Evolutionary conservation across 2,329 filamentous ascomycete species (phyloP), one percentile per base, ranked within the genome.

Genomic region (Neofusicoccum kwambonambiense): DNA sequence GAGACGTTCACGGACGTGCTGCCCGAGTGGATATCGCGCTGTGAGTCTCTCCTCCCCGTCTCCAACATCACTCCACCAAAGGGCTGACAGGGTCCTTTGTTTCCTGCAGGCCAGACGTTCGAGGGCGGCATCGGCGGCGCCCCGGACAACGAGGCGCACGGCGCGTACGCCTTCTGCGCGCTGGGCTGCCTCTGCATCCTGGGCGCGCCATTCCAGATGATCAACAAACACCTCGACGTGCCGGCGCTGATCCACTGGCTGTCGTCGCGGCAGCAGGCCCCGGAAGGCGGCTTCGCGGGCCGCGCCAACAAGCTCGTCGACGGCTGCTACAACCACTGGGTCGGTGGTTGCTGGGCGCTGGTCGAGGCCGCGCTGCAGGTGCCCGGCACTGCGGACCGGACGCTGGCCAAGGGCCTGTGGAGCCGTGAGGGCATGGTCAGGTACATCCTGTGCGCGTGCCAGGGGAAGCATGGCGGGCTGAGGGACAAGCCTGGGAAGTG

Each of bases 271-370:
- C 95, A 99, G 77, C 91, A 94, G 76, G 88, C 89, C 35, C 95
- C 94, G 3, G 95, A 98, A 77, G 93, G 93, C 68, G 95, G 95
- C 41, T 93, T 97, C 74, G 90, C 92, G 45, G 95, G 95, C 67
- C 90, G 95, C 70, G 97, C 94, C 34, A 98, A 98, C 83, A 99
- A 99, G 80, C 85, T 99, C 37, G 95, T 98, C 37, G 95, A 99
- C 77, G 95, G 94, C 51, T 99, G 95, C 80, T 99, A 99, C 81
- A 96, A 92, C 75, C 94, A 97, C 78, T 99, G 95, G 95, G 90
- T 97, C 39, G 95, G 95, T 63, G 91, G 90, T 63, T 98, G 93
- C 80, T 99, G 93, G 92, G 90, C 94, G 51, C 80, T 99, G 69
- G 83, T 98, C 70, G 90, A 97, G 80, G 91, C 92, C 65, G 89